These are phyloP conservation scores for Lactuca saligna DNA, from an alignment of 129 eudicot genomes.

Conservation along the genomic window DNA sequence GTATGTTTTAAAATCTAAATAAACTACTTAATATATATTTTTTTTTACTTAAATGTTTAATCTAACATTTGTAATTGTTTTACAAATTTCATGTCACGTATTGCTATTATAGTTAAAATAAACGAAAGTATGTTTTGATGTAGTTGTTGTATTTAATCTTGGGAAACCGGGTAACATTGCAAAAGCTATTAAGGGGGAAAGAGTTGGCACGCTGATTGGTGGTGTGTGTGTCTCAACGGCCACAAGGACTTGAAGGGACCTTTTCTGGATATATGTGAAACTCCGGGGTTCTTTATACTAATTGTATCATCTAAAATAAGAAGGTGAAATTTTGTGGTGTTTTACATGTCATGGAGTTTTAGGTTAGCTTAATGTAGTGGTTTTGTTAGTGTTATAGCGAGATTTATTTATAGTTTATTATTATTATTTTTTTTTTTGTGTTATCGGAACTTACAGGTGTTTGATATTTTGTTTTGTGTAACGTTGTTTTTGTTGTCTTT, in stretches of 20 bases:
- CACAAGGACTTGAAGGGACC: conserved; percentile 35
- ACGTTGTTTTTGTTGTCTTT: too few species aligned
- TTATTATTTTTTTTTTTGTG: background rate
- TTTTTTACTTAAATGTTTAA: too few species aligned
- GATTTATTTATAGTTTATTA: conserved; percentile 10
- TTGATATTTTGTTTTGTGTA: background rate
- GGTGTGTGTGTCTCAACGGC: conserved; percentile 38
- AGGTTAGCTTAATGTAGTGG: conserved; percentile 20
- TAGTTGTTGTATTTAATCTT: conserved; percentile 93
- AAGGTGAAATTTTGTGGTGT: conserved; percentile 27
- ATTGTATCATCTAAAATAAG: conserved; percentile 17
- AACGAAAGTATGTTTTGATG: conserved; percentile 4
- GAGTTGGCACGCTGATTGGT: conserved; percentile 91
- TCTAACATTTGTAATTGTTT: too few species aligned
- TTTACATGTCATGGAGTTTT: conserved; percentile 18
- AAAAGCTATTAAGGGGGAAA: conserved; percentile 89
- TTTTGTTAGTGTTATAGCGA: conserved; percentile 13
- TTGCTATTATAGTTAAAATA: too few species aligned
- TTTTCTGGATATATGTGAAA: conserved; percentile 8
- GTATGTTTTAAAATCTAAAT: conserved; percentile 40
- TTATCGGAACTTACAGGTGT: conserved; percentile 2
- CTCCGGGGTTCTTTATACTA: conserved; percentile 23
- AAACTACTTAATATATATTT: too few species aligned
- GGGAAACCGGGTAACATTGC: conserved; percentile 86
- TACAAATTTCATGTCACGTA: too few species aligned